Evolutionary conservation across 768 basidiomycete species (phyloP).

Genomic region (Trametes elegans): DNA sequence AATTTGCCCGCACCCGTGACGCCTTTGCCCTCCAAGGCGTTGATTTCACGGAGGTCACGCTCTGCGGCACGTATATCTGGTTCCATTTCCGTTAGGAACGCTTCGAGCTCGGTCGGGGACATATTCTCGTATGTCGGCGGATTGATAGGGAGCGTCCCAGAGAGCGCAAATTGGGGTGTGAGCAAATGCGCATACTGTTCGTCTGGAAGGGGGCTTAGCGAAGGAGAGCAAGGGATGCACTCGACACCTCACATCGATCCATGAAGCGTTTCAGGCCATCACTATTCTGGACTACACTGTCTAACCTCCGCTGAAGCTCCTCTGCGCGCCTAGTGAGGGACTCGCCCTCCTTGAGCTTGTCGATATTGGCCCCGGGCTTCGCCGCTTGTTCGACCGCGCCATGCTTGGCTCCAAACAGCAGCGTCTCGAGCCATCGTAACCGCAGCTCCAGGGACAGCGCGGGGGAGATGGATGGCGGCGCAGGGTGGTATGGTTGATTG

Average conservation of each 20-base stretch:
- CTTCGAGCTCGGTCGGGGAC: conserved; percentile 66
- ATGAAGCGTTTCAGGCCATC: conserved; percentile 76
- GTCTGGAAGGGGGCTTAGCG: conserved; percentile 42
- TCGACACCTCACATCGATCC: conserved; percentile 54
- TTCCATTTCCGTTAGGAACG: conserved; percentile 76
- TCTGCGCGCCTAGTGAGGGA: conserved; percentile 59
- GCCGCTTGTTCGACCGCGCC: conserved; percentile 41
- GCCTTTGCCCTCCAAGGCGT: conserved; percentile 64
- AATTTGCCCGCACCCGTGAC: conserved; percentile 73
- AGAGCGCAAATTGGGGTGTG: conserved; percentile 73
- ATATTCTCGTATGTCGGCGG: conserved; percentile 61
- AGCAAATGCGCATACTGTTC: conserved; percentile 74
- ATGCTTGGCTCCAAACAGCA: conserved; percentile 63
- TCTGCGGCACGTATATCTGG: conserved; percentile 81
- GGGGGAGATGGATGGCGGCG: conserved; percentile 52
- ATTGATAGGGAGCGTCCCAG: conserved; percentile 50
- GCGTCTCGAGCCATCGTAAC: conserved; percentile 76
- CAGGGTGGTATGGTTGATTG: conserved; percentile 9
- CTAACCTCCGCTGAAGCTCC: conserved; percentile 56
- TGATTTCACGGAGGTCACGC: conserved; percentile 78
- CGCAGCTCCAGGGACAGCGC: conserved; percentile 70
- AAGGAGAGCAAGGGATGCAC: neutral
- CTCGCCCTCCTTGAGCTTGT: conserved; percentile 46
- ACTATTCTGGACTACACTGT: conserved; percentile 59
- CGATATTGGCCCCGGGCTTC: conserved; percentile 25